Percentiles rank a stretch among this genome's conserved stretches.
phyloP scores from a whole-genome alignment of 352 stramenopile genomes.

The Globisporangium abappressorium region DNA sequence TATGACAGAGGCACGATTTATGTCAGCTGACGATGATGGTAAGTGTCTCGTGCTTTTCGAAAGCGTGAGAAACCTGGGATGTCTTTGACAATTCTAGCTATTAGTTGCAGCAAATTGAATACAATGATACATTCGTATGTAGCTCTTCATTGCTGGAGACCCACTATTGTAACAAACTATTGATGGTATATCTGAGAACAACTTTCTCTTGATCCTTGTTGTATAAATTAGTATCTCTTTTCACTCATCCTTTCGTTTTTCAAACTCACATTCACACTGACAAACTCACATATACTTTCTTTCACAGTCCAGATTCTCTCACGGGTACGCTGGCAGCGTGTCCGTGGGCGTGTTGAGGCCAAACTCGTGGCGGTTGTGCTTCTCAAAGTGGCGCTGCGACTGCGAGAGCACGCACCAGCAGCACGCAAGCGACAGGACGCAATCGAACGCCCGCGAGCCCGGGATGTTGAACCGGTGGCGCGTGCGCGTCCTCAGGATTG shows the following conservation, averaged over 20 bases:
- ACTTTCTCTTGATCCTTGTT: not conserved
- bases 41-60: not conserved
- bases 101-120: not conserved
- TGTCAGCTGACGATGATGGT: not conserved
- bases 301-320: not conserved
- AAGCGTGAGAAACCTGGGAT: not conserved
- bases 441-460: constrained; percentile 35
- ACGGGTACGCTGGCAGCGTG: constrained; percentile 20
- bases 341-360: constrained; percentile 16
- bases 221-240: not conserved
- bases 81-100: not conserved
- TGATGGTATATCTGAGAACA: not conserved
- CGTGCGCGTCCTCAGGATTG: constrained; percentile 34
- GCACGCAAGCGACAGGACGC: constrained; percentile 35
- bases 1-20: not conserved
- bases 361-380: constrained; percentile 23
- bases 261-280: not conserved
- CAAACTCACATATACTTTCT: not conserved
- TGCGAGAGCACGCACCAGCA: constrained; percentile 56
- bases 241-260: too few species aligned
- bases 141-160: not conserved
- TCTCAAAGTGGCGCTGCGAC: constrained; percentile 30
- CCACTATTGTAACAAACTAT: not conserved
- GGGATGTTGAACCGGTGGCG: constrained; percentile 41
- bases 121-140: not conserved